Percentiles rank a stretch among this genome's conserved stretches.
phyloP scores from a whole-genome alignment of 495 filamentous ascomycete genomes.

The Annulohypoxylon maeteangense region DNA sequence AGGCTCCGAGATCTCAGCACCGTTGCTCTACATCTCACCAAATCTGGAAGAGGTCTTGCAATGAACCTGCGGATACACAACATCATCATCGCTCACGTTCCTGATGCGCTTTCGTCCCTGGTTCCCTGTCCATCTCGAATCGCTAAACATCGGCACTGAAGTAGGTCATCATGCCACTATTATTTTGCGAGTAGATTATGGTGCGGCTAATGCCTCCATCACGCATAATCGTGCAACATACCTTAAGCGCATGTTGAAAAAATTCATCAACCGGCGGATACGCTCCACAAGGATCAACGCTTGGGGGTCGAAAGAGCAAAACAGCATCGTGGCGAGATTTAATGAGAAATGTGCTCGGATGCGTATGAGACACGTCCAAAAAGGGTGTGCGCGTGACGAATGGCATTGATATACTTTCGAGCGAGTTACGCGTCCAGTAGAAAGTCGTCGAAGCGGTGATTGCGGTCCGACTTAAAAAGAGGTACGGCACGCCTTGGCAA shows the following conservation, averaged over 20 bases:
- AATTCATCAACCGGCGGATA: neutral
- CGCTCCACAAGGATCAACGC: neutral
- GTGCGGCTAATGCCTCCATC: neutral
- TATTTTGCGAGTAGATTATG: neutral
- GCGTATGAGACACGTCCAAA: neutral
- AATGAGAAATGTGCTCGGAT: neutral
- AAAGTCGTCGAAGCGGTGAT: neutral
- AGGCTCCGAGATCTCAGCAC: neutral
- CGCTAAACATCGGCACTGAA: neutral
- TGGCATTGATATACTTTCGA: neutral
- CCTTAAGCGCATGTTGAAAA: neutral
- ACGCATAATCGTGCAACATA: neutral
- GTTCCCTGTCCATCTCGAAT: conserved; percentile 1
- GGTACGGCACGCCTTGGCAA: conserved; percentile 14
- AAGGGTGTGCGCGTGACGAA: neutral
- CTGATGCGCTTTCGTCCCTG: neutral
- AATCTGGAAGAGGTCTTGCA: neutral
- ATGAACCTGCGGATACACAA: neutral
- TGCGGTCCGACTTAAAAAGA: neutral
- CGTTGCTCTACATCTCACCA: neutral
- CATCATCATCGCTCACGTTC: neutral
- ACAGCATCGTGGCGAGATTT: neutral
- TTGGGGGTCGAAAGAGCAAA: neutral
- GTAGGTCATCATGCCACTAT: neutral
- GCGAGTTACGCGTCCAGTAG: neutral